Evolutionary conservation across 2,329 filamentous ascomycete species (phyloP), one percentile per base, ranked within the genome.

Genomic region (Fusarium siculi): DNA sequence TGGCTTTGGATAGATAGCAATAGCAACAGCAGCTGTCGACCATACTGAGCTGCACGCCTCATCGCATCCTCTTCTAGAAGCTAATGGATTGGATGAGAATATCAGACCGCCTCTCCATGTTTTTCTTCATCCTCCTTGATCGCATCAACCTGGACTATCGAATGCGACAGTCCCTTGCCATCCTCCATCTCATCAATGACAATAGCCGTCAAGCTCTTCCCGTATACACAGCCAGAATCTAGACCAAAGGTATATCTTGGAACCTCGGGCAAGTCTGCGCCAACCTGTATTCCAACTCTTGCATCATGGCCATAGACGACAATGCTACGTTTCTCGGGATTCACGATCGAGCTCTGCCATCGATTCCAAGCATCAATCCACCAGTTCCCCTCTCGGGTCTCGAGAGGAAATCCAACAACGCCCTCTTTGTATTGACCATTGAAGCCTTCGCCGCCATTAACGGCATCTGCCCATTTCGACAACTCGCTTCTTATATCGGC

Each of bases 221-320:
- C 94, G 66, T 88, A 89, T 1, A 93, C 90, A 79, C 95, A 97
- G 0, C 91, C 91, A 1, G 92, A 92, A 79, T 97, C 95, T 28
- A 98, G 84, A 0, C 95, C 95, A 78, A 93, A 94, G 10, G 91
- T 92, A 80, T 93, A 96, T 60, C 87, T 86, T 39, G 57, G 21
- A 6, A 39, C 57, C 15, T 30, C 49, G 0, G 61, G 14, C 4
- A n/a, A 15, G 0, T 49, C n/a, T 1, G 56, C 40, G 0, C 88
- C 75, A 37, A 82, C 62, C 36, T 79, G 79, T 4, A 97, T 85
- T 0, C 93, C 93, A 4, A 84, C 82, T 74, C 90, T 90, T 19
- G 93, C 89, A 79, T 97, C 93, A 78, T 98, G 95, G 1, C 94
- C 94, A 78, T 96, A 97, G 44, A 96, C 87, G 19, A 96, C 92